Evolutionary conservation across 1,139 yeast genomes (phyloP), one percentile per base, ranked within the genome.

Genomic region (Blastobotrys malaysiensis): DNA sequence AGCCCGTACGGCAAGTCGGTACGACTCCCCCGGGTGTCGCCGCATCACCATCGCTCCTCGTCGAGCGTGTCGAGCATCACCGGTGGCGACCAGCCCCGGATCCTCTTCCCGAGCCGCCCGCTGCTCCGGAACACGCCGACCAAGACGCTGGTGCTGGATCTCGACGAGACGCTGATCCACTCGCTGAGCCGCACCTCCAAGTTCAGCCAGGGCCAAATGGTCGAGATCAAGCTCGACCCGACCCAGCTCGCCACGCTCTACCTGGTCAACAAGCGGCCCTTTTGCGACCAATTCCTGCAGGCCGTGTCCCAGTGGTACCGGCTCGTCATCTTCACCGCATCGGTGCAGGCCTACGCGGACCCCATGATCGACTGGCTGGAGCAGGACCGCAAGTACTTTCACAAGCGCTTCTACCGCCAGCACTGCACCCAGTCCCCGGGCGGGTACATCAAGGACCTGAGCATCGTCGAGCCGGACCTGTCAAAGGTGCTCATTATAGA

Each of bases 311-410:
- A 83, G 63, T 93, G 98, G 98, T 93, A 83, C 70, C 88, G 89
- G 62, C 74, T 93, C 46, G 93, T 90, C 49, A 82, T 93, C 3
- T 90, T 90, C 73, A 93, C 99, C 0, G 99, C 99, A 1, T 86
- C 96, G 51, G 95, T 93, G 56, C 84, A 84, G 69, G 97, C 90
- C 68, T 93, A 93, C 65, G 99, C 99, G 0, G 99, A 93, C 66
- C 99, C 99, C 0, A 95, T 93, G 57, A 89, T 93, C 52, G 95
- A 91, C 70, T 88, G 95, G 86, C 73, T 93, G 19, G 90, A 85
- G 62, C 71, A 76, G 46, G 83, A 80, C 63, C 69, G 67, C 50
- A 74, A 65, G 54, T 73, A 65, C 67, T 89, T 83, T 68, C 71
- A 75, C 46, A 79, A 79, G 59, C 74, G 99, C 51, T 83, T 77